Base-by-base conservation (phyloP, 2,329 filamentous ascomycete species). In the Sphaerulina vaccinii region DNA sequence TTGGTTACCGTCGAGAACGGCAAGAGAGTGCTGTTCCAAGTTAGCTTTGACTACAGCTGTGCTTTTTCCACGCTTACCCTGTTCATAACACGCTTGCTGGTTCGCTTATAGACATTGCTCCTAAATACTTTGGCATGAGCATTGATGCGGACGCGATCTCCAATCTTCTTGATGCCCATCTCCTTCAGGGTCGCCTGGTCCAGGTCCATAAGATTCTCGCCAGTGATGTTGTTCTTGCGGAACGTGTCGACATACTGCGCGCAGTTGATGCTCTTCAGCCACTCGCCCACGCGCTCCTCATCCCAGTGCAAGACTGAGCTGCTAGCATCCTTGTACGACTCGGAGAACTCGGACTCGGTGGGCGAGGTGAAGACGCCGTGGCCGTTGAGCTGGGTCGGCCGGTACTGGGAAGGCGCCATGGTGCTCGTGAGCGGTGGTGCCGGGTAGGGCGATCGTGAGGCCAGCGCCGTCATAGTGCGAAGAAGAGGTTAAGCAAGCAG, bases 101-200 rank as follows among this genome's bases (percentile, higher is more conserved):
- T 71, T 59, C 72, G 70, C 56, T 72, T 74, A 64, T 75, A 77
- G 47, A 77, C 74, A 56, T 70, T 73, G 56, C 72, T 76, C 8
- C 76, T 65, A 41, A 79, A 75, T 42, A 74, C 67, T 64, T 78
- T 78, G 22, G 74, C 75, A 53, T 77, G 75, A 2, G 74, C 70
- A 38, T 74, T 72, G 55, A 99, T 86, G 57, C 92, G 88, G 29
- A 99, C 92, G 48, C 93, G 85, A 71, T 99, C 93, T 58, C 93
- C 93, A 59, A 99, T 88, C 73, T 97, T 99, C 62, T 96, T 95
- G 62, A 99, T 92, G 37, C 93, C 93, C 83, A 99, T 95, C 71
- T 99, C 93, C 71, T 96, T 95, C 58, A 99, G 79, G 35, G 95
- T 90, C 50, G 90, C 86, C 76, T 96, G 95, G 72, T 99, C 93